Conservation (phyloP, 2,329 filamentous ascomycete genomes). For the Hymenoscyphus linearis region DNA sequence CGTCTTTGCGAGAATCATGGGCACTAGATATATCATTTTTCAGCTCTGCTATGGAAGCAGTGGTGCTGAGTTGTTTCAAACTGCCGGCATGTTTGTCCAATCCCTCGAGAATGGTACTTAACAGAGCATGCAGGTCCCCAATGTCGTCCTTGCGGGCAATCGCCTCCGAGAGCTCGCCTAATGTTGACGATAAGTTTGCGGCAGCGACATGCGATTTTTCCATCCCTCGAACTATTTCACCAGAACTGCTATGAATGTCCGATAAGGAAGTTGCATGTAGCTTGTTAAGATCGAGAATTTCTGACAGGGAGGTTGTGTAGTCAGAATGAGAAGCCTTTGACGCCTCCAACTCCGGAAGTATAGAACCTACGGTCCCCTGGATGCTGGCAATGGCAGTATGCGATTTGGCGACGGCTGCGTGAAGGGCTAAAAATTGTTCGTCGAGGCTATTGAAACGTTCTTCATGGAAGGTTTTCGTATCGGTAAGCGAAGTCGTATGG, state of each 20-base stretch:
- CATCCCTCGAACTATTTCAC: not conserved
- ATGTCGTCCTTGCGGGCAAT: not conserved
- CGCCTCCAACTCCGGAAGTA: not conserved
- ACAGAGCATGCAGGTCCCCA: not conserved
- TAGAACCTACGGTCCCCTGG: not conserved
- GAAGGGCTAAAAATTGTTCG: not conserved
- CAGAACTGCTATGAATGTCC: not conserved
- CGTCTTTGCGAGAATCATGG: not conserved
- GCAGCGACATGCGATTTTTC: not conserved
- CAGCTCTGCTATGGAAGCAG: not conserved
- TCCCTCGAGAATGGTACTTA: not conserved
- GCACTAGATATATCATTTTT: not conserved
- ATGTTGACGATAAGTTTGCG: not conserved
- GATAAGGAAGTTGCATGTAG: not conserved
- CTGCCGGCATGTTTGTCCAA: not conserved
- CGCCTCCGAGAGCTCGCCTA: not conserved
- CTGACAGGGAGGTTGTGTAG: not conserved
- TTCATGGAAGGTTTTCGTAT: slow-evolving; percentile 1
- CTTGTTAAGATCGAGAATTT: not conserved
- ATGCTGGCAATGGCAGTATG: not conserved
- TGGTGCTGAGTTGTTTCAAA: not conserved
- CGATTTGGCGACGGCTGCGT: not conserved
- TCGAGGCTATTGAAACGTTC: not conserved
- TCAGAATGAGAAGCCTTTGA: not conserved
- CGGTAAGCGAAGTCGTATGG: not conserved